These are phyloP conservation scores for Dacryopinax primogenitus DNA, from an alignment of 768 basidiomycete genomes.

Conservation along the genomic window DNA sequence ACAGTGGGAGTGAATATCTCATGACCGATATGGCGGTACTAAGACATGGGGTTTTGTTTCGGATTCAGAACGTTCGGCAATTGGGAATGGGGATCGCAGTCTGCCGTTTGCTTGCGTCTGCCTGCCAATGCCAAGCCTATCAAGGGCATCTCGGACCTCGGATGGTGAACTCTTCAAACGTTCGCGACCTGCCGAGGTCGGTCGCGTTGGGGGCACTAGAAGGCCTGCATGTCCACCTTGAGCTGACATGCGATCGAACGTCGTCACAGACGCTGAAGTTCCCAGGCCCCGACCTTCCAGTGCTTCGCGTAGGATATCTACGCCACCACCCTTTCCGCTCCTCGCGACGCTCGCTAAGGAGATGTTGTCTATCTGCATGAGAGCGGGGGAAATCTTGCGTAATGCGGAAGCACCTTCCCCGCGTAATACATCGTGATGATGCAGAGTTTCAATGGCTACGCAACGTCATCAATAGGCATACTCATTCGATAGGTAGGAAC, in stretches of 20 bases:
- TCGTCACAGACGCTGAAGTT: background rate
- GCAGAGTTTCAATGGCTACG: slow-evolving; percentile 44
- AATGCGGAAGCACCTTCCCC: slow-evolving; percentile 62
- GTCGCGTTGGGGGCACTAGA: background rate
- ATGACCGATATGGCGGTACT: slow-evolving; percentile 3
- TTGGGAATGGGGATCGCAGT: background rate
- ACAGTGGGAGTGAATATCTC: background rate
- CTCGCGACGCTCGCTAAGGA: slow-evolving; percentile 75
- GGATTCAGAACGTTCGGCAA: background rate
- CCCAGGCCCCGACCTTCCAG: slow-evolving; percentile 56
- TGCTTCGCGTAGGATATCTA: slow-evolving; percentile 77
- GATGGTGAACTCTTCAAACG: slow-evolving; percentile 31
- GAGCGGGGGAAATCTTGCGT: slow-evolving; percentile 65
- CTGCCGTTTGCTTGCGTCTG: slow-evolving; percentile 20
- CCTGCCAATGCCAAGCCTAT: slow-evolving; percentile 71
- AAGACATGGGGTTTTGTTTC: background rate
- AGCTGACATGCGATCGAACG: background rate
- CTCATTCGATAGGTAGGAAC: slow-evolving; percentile 16
- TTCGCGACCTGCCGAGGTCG: background rate
- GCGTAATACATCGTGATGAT: slow-evolving; percentile 43
- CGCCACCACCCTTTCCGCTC: slow-evolving; percentile 68
- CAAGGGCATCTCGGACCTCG: slow-evolving; percentile 73
- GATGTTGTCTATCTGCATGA: slow-evolving; percentile 85
- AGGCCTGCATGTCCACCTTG: background rate
- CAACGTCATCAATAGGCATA: background rate